phyloP scores from a whole-genome alignment of 306 rosid species.

The Quercus engelmannii region DNA sequence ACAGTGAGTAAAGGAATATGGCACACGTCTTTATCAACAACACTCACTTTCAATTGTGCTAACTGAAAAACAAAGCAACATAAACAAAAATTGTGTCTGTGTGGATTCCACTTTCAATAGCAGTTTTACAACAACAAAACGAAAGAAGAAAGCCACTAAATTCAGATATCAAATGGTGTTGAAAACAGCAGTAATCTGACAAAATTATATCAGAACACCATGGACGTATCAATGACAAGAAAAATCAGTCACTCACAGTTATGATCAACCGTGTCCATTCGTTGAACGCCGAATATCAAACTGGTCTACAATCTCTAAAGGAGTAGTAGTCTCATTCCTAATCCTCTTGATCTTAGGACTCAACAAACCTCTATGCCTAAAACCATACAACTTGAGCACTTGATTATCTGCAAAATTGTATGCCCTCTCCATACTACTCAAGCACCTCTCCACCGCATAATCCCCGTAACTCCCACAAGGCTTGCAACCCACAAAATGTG shows the following conservation, averaged over 20 bases:
- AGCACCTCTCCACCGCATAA: constrained; percentile 90
- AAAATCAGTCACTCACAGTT: constrained; percentile 27
- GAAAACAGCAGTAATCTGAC: background rate
- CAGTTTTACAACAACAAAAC: background rate
- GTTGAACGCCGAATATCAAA: constrained; percentile 71
- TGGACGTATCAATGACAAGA: background rate
- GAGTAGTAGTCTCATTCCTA: constrained; percentile 81
- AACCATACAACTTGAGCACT: constrained; percentile 85
- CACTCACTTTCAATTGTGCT: background rate
- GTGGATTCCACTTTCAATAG: background rate
- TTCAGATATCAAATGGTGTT: background rate
- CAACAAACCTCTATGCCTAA: constrained; percentile 82
- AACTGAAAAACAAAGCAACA: background rate
- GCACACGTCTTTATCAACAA: background rate
- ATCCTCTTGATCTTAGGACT: constrained; percentile 94
- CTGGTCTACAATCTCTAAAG: constrained; percentile 68
- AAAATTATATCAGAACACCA: background rate
- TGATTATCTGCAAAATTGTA: constrained; percentile 96
- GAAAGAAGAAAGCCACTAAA: background rate
- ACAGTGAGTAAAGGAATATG: background rate
- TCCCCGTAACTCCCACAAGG: constrained; percentile 99
- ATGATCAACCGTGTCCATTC: constrained; percentile 32
- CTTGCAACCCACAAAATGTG: constrained; percentile 96
- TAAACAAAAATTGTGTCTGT: background rate
- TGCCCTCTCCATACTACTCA: constrained; percentile 97